phyloP scores from a whole-genome alignment of 1,139 yeast species.

The Blastobotrys illinoisensis region DNA sequence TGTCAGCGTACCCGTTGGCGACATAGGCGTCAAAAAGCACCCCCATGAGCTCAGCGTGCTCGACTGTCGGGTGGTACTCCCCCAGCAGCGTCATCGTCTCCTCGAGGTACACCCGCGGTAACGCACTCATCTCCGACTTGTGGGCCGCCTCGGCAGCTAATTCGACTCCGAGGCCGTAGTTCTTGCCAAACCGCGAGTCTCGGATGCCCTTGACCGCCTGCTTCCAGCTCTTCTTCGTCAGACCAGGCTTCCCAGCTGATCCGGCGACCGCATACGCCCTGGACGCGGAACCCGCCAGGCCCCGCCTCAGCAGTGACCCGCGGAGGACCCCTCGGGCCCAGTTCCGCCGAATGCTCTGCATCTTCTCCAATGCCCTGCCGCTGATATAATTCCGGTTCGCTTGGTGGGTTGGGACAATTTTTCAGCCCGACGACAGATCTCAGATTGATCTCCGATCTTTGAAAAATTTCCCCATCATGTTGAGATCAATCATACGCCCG shows the following conservation, averaged over 20 bases:
- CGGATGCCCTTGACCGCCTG: not conserved
- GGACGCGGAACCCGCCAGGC: not conserved
- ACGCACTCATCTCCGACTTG: not conserved
- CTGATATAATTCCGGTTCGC: not conserved
- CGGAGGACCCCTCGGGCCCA: not conserved
- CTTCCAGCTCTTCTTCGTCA: not conserved
- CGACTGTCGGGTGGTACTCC: slow-evolving; percentile 11
- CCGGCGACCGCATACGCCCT: not conserved
- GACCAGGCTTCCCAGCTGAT: not conserved
- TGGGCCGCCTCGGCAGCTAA: not conserved
- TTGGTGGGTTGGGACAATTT: not conserved
- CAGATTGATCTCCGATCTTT: not conserved
- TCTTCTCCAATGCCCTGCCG: not conserved
- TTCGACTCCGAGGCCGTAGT: not conserved
- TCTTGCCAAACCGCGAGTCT: not conserved
- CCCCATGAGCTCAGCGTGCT: slow-evolving; percentile 12
- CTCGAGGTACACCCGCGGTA: not conserved
- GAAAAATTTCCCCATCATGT: not conserved
- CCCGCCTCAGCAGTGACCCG: not conserved
- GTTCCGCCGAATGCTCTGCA: not conserved
- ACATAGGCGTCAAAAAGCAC: slow-evolving; percentile 7
- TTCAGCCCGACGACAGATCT: not conserved
- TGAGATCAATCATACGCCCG: not conserved
- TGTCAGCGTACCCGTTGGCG: slow-evolving; percentile 9
- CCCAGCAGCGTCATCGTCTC: slow-evolving; percentile 1